These are phyloP conservation scores for Ilex paraguariensis DNA, from an alignment of 305 asterid species.

Conservation along the genomic window DNA sequence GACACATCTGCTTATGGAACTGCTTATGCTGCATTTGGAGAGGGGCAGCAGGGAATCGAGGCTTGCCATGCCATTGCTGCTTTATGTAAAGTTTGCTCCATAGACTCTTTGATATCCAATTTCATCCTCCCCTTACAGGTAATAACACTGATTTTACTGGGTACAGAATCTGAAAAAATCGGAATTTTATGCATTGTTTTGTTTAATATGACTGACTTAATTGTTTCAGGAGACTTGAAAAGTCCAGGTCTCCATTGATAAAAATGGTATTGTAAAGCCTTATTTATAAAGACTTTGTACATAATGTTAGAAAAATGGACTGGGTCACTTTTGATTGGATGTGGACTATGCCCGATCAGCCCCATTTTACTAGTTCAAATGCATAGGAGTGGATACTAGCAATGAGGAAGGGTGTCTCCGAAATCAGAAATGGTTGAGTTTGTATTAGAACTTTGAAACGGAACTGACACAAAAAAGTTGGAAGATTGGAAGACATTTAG, in stretches of 20 bases:
- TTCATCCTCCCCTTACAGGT: slow-evolving; percentile 99
- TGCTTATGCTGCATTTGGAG: slow-evolving; percentile 66
- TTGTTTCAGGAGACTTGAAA: background rate
- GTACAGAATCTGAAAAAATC: background rate
- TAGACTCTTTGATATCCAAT: slow-evolving; percentile 90
- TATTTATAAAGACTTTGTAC: background rate
- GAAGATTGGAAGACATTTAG: no score
- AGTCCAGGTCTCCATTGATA: background rate
- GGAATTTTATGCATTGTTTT: background rate
- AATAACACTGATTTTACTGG: background rate
- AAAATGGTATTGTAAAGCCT: background rate
- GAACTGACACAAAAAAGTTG: no score
- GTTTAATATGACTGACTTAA: background rate
- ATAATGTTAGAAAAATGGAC: no score
- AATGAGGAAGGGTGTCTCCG: no score
- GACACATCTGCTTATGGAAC: slow-evolving; percentile 78
- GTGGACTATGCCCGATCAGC: no score
- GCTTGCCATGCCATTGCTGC: slow-evolving; percentile 97
- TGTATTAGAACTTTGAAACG: no score
- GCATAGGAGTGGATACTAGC: no score
- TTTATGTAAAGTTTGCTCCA: slow-evolving; percentile 88
- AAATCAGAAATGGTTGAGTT: no score
- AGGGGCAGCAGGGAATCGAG: slow-evolving; percentile 71
- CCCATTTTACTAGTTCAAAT: no score
- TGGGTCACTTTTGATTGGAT: no score